These are phyloP conservation scores for Poronia punctata DNA, from an alignment of 495 filamentous ascomycete genomes.

Conservation along the genomic window DNA sequence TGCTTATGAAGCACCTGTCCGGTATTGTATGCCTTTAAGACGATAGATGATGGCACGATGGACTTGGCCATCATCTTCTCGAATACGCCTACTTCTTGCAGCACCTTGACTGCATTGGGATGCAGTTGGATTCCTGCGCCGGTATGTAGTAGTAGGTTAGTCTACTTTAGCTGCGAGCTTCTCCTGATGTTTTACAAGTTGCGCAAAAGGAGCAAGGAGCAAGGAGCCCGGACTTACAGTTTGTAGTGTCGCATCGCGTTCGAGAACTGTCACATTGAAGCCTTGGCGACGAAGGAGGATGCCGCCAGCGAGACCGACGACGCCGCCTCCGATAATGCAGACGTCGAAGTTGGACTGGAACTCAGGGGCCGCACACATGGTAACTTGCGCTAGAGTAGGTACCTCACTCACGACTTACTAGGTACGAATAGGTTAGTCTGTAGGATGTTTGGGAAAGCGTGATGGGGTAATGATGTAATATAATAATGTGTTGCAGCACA, in stretches of 20 bases:
- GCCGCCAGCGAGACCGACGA: constrained; percentile 1
- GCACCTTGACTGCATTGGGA: constrained; percentile 9
- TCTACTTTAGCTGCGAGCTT: background rate
- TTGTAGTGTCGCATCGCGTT: background rate
- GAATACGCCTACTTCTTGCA: constrained; percentile 8
- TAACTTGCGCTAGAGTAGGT: too few relatives aligned
- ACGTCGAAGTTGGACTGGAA: constrained; percentile 2
- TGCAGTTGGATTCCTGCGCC: constrained; percentile 14
- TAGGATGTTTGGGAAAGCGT: too few relatives aligned
- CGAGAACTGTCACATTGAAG: constrained; percentile 17
- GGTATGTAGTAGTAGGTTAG: constrained; percentile 3
- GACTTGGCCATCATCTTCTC: constrained; percentile 5
- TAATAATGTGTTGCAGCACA: background rate
- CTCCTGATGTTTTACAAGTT: too few relatives aligned
- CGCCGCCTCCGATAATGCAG: constrained; percentile 5
- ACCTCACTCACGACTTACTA: too few relatives aligned
- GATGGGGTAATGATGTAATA: too few relatives aligned
- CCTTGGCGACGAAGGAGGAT: constrained; percentile 6
- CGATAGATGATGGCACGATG: background rate
- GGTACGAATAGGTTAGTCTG: too few relatives aligned
- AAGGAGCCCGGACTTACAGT: background rate
- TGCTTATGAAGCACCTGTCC: constrained; percentile 6
- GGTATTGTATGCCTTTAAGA: constrained; percentile 5
- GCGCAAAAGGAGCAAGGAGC: background rate
- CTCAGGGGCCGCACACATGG: background rate